Evolutionary conservation across 2,329 filamentous ascomycete genomes (phyloP), one percentile per base, ranked within the genome.

Genomic region (Trichophyton equinum): DNA sequence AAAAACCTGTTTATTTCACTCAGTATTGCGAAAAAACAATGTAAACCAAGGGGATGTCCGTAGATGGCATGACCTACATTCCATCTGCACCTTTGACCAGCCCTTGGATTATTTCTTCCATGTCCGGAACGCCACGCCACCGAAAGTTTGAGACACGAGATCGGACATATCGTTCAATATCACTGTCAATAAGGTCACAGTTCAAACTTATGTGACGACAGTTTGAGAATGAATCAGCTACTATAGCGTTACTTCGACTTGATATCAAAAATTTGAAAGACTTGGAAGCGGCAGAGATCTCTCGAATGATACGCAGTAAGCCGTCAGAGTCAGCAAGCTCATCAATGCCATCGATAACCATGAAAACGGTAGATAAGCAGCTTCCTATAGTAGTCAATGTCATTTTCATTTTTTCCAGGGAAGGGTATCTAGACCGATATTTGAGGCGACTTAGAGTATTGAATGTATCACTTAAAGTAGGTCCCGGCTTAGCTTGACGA

Each of bases 141-240:
- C 36, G 51, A 2, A 56, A 27, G 18, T 38, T 27, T 15, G 51
- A 56, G 51, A 56, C 51, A 30, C 51, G 51, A 9, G 18, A 20
- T 38, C 51, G 27, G 5, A 56, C 51, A 56, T 56, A 56, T 56
- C 36, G 51, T 56, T 56, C 51, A 15, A 56, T 56, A 20, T 56
- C 51, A 4, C 30, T 6, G 27, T 56, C 8, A 11, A 56, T 56
- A 33, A 13, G 15, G 27, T 56, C 51, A 9, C n/a, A 38, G 36
- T 1, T 15, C 51, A 56, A 4, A 22, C 36, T 56, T n/a, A 38
- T 15, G 27, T 18, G 40, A 44, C 40, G 18, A 44, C 2, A 44
- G 18, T 8, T 15, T 18, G 40, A 44, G 6, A 44, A 44, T 18
- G 15, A n/a, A n/a, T 44, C 11, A 44, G 8, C 15, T 5, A 18